A percentile compares a stretch with the other conserved stretches of the same genome.
Conservation (phyloP, 2,329 filamentous ascomycete genomes). For the Penicillium janthinellum region DNA sequence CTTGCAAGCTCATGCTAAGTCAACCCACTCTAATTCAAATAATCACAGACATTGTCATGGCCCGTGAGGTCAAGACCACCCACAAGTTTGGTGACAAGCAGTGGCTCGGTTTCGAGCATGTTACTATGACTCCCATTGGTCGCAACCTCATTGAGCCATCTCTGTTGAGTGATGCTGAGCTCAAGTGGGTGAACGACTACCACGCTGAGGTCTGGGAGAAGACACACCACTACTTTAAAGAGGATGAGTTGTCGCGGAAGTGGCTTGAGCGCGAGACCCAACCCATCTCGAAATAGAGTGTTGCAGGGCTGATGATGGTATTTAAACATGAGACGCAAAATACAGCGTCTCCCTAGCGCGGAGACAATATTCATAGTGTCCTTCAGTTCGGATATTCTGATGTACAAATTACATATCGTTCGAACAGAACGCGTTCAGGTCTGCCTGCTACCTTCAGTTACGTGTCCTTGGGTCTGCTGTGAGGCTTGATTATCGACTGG, state of each 20-base stretch:
- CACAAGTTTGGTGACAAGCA: slow-evolving; percentile 91
- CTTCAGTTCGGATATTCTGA: not conserved
- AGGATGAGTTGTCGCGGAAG: slow-evolving; percentile 68
- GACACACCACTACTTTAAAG: slow-evolving; percentile 74
- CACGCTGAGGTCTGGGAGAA: slow-evolving; percentile 79
- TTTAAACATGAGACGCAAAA: not conserved
- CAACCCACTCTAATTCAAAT: slow-evolving; percentile 11
- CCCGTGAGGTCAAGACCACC: slow-evolving; percentile 81
- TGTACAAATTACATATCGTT: not conserved
- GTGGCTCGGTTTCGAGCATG: slow-evolving; percentile 92
- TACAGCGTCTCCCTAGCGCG: not conserved
- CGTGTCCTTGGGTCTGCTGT: too few species aligned
- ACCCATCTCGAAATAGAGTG: slow-evolving; percentile 53
- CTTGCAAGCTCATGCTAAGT: not conserved
- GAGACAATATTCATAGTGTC: not conserved
- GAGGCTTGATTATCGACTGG: too few species aligned
- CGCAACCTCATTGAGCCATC: slow-evolving; percentile 77
- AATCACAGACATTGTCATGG: slow-evolving; percentile 73
- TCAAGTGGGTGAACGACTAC: slow-evolving; percentile 84
- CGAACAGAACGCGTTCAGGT: not conserved
- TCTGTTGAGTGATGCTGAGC: slow-evolving; percentile 73
- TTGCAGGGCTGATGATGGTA: not conserved
- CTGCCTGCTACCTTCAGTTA: not conserved
- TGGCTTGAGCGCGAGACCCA: slow-evolving; percentile 90
- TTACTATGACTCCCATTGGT: slow-evolving; percentile 96